Base-by-base conservation (phyloP, 2,329 filamentous ascomycete genomes). In the Didymella arachidicola region DNA sequence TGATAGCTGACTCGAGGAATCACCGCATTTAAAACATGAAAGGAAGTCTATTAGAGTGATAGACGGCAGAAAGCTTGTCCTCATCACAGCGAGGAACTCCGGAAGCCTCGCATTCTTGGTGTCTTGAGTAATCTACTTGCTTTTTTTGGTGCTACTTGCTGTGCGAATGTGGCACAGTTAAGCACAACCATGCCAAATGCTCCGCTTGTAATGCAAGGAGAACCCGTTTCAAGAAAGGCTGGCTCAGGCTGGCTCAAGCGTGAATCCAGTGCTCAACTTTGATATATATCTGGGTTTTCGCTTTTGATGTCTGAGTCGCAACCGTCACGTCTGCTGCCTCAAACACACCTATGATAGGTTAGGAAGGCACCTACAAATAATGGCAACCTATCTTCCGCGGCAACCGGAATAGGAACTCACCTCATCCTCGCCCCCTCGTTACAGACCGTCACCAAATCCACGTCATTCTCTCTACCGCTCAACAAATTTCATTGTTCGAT, bases 131-230 rank as follows among this genome's bases (percentile, higher is more conserved):
- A 4, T 25, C 36, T 49, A 44, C 32, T 52, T 58, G 14, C 22
- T n/a, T 39, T 52, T 58, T 26, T 49, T 44, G 18, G 44, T 34
- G 42, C 48, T 34, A 41, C 49, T 18, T 5, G 34, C 22, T 53
- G 43, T 50, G 39, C 38, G 30, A 58, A 18, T 53, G 48, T 46
- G 39, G 44, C 45, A 58, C 55, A 48, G 38, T 22, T 36, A 7
- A 4, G 10, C 11, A 11, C 11, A 22, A 12, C 22, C 22, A 25
- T 44, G 3, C 30, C 26, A n/a, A 41, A 43, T 44, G 26, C 14
- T 7, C 12, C 10, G 14, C 12, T 25, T 32, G 18, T 41, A 8
- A 46, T 54, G 56, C 50, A 59, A 59, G 56, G 45, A 49, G 56
- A 54, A 39, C 32, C 32, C 14, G 7, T n/a, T 50, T 45, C 7